phyloP scores from a whole-genome alignment of 331 rosid genomes.

The Telfairia occidentalis region DNA sequence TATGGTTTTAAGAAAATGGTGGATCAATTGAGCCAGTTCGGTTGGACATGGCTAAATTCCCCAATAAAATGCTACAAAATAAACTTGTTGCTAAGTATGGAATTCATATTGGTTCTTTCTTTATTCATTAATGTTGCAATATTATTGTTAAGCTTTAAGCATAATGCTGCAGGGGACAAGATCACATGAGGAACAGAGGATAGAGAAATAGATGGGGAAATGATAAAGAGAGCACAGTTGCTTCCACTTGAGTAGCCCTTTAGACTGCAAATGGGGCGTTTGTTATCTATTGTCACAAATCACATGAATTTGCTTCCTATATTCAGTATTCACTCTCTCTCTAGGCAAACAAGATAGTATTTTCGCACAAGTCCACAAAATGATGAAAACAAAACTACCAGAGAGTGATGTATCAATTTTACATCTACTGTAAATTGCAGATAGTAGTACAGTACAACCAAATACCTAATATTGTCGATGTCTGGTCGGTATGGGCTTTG shows the following conservation, averaged over 20 bases:
- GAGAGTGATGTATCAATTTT: slow-evolving; percentile 2
- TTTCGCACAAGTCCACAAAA: neutral
- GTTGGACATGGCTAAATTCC: neutral
- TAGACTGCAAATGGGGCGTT: slow-evolving; percentile 10
- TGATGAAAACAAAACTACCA: slow-evolving; percentile 1
- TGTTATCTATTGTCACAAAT: slow-evolving; percentile 1
- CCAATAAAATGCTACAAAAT: neutral
- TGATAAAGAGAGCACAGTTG: slow-evolving; percentile 11
- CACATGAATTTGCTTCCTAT: slow-evolving; percentile 11
- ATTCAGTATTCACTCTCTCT: neutral
- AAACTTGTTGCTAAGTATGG: neutral
- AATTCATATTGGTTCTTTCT: neutral
- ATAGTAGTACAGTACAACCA: neutral
- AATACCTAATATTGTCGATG: neutral
- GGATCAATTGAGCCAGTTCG: neutral
- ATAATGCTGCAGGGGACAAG: slow-evolving; percentile 11
- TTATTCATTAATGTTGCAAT: neutral
- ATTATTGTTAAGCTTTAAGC: neutral
- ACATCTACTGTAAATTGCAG: slow-evolving; percentile 3
- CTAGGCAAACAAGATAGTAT: slow-evolving; percentile 1
- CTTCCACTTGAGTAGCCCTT: slow-evolving; percentile 15
- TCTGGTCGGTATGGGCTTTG: neutral
- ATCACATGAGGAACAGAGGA: slow-evolving; percentile 2
- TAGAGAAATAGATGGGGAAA: slow-evolving; percentile 8
- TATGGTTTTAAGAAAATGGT: neutral